Percentiles rank a stretch among this genome's conserved stretches.
Evolutionary conservation across 192 early-diverging fungal species (phyloP).

Genomic region (Geosiphon pyriformis): DNA sequence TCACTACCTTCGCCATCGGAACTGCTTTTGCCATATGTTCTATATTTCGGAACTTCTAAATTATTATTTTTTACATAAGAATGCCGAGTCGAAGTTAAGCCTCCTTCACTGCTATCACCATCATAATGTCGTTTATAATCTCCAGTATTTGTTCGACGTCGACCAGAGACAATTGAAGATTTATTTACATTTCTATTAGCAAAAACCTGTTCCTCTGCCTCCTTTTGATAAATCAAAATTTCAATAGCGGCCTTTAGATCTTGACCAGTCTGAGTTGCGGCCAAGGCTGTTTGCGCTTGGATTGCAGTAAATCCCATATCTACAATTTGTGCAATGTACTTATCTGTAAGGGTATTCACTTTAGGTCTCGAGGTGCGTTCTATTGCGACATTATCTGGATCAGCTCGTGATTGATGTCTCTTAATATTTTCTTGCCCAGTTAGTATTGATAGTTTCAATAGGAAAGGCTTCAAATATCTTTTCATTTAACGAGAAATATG

Average conservation of each 20-base stretch:
- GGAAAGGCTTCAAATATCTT: background rate
- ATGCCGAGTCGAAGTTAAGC: background rate
- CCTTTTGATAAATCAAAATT: conserved; percentile 40
- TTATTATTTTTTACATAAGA: background rate
- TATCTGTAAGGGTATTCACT: conserved; percentile 6
- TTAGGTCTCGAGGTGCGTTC: background rate
- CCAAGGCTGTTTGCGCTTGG: conserved; percentile 62
- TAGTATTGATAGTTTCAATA: background rate
- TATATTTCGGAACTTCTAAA: conserved; percentile 1
- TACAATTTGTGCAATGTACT: conserved; percentile 62
- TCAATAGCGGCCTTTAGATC: conserved; percentile 52
- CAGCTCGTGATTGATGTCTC: background rate
- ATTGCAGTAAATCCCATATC: conserved; percentile 75
- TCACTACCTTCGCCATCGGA: conserved; percentile 21
- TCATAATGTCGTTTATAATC: conserved; percentile 19
- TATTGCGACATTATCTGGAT: background rate
- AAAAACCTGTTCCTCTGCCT: conserved; percentile 26
- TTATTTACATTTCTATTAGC: conserved; percentile 5
- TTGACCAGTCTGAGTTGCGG: conserved; percentile 57
- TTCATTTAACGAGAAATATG: too few species aligned
- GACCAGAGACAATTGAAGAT: background rate
- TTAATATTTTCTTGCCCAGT: background rate
- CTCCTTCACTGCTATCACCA: conserved; percentile 18
- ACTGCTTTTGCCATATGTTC: conserved; percentile 3
- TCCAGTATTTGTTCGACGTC: conserved; percentile 5